Conservation (phyloP, 371 early-diverging fungal genomes). For the Nematocida sp. region DNA sequence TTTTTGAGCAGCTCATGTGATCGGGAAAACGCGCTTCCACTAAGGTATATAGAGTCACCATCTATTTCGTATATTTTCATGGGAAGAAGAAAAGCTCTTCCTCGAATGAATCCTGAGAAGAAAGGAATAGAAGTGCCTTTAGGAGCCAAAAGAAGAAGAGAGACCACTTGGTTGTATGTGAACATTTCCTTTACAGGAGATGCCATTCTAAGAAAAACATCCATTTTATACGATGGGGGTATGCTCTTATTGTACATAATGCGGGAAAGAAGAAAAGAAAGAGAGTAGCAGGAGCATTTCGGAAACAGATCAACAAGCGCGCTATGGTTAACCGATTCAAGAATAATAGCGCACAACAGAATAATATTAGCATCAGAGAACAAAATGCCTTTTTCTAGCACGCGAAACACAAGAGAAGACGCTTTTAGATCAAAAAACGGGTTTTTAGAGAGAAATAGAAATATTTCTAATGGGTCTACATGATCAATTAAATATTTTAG, state of each 20-base stretch:
- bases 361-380: background rate
- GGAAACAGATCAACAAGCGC: background rate
- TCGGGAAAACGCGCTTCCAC: background rate
- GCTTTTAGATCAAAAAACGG: background rate
- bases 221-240: background rate
- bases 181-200: constrained; percentile 23
- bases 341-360: background rate
- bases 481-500: constrained; percentile 2
- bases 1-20: constrained; percentile 24
- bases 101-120: constrained; percentile 15
- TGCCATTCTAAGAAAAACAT: background rate
- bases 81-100: background rate
- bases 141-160: constrained; percentile 13
- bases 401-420: background rate
- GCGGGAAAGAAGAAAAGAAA: constrained; percentile 24
- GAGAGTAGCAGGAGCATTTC: background rate
- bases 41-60: background rate
- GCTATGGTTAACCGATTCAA: background rate
- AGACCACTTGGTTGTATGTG: constrained; percentile 11
- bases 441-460: background rate
- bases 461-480: background rate
- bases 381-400: constrained; percentile 5
- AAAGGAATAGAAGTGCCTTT: constrained; percentile 1
- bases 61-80: background rate
- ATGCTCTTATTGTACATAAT: background rate